Conservation (phyloP, 176 grass and related monocot genomes). For the Zoysia japonica region DNA sequence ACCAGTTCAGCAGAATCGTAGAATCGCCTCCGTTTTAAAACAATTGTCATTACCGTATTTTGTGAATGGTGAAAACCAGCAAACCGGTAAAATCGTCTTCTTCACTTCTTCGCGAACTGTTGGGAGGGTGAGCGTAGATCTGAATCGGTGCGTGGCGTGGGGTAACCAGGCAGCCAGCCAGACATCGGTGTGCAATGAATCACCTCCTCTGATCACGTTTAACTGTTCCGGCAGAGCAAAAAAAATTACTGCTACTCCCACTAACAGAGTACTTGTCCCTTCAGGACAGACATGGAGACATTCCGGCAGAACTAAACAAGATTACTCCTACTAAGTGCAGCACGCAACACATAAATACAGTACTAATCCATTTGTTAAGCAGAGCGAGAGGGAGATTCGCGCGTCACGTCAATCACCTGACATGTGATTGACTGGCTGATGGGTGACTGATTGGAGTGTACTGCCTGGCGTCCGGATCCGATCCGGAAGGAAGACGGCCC, state of each 20-base stretch:
- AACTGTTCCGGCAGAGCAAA: neutral
- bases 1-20: neutral
- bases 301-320: conserved; percentile 16
- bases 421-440: neutral
- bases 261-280: neutral
- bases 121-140: too few species aligned
- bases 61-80: too few species aligned
- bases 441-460: neutral
- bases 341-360: neutral
- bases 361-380: neutral
- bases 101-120: too few species aligned
- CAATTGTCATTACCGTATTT: too few species aligned
- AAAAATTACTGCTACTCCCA: neutral
- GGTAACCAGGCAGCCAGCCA: too few species aligned
- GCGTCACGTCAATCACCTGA: neutral
- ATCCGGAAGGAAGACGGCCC: neutral
- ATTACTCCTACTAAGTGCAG: neutral
- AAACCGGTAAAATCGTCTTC: too few species aligned
- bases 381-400: neutral
- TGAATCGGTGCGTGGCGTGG: too few species aligned
- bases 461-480: neutral
- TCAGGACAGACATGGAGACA: conserved; percentile 41
- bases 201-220: too few species aligned
- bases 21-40: neutral
- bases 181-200: too few species aligned